phyloP scores from a whole-genome alignment of 768 basidiomycete genomes.

The Fomitopsis serialis region DNA sequence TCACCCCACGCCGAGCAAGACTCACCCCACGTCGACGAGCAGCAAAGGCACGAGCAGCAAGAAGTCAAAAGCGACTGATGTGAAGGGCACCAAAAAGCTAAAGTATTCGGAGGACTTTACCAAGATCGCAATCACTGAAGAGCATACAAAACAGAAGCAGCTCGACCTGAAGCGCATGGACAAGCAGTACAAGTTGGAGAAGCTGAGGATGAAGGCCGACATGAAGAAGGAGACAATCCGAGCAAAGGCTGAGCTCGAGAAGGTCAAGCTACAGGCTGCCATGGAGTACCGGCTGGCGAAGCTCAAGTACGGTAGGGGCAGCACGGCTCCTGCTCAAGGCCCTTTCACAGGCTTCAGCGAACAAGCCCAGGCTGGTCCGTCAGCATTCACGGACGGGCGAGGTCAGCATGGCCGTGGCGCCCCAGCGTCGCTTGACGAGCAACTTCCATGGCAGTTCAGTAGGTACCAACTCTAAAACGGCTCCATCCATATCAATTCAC shows the following conservation, averaged over 20 bases:
- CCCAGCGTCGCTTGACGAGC: too few species aligned
- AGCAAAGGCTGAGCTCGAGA: background rate
- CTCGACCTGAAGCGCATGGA: background rate
- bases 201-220: conserved; percentile 1
- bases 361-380: too few species aligned
- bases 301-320: background rate
- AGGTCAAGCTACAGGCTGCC: background rate
- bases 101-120: conserved; percentile 4
- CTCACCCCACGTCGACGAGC: too few species aligned
- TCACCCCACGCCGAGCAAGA: too few species aligned
- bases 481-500: too few species aligned
- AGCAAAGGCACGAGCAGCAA: too few species aligned
- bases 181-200: background rate
- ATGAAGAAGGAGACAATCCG: background rate
- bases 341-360: background rate
- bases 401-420: too few species aligned
- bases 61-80: background rate
- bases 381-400: too few species aligned
- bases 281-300: background rate
- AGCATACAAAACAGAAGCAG: conserved; percentile 10
- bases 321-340: too few species aligned
- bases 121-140: conserved; percentile 9
- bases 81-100: background rate
- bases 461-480: too few species aligned
- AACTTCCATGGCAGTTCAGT: too few species aligned